Conservation (phyloP, 75 land plant genomes). For the Cupressus sempervirens region DNA sequence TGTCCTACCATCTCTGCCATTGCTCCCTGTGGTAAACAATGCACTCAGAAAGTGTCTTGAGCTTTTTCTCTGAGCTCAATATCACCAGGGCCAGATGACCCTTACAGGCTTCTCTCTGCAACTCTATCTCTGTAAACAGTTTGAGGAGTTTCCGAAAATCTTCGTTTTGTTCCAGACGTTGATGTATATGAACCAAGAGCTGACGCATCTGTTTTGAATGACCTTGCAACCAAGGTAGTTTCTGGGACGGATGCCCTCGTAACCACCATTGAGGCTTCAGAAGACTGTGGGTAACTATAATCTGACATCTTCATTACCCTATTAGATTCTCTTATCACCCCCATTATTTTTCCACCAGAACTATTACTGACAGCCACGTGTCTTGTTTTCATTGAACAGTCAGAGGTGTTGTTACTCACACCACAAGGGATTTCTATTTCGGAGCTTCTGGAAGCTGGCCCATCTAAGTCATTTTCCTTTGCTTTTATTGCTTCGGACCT, state of each 20-base stretch:
- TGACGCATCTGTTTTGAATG: slow-evolving; percentile 35
- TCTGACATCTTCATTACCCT: neutral
- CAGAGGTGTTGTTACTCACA: neutral
- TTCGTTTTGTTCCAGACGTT: slow-evolving; percentile 24
- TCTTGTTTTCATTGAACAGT: neutral
- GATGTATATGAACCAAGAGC: slow-evolving; percentile 26
- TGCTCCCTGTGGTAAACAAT: slow-evolving; percentile 11
- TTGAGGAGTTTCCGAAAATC: slow-evolving; percentile 44
- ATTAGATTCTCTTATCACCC: slow-evolving; percentile 5
- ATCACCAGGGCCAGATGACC: slow-evolving; percentile 34
- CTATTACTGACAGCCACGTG: neutral
- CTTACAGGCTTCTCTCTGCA: slow-evolving; percentile 39
- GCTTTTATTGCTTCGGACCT: slow-evolving; percentile 3
- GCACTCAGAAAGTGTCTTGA: slow-evolving; percentile 22
- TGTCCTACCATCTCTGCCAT: slow-evolving; percentile 29
- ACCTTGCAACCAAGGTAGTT: slow-evolving; percentile 6
- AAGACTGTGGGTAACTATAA: neutral
- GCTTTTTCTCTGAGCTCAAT: slow-evolving; percentile 44
- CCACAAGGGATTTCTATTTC: neutral
- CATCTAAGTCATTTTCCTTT: slow-evolving; percentile 8
- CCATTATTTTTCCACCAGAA: neutral
- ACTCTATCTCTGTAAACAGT: slow-evolving; percentile 47
- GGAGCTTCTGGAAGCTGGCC: neutral
- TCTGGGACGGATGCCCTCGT: slow-evolving; percentile 14
- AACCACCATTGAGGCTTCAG: slow-evolving; percentile 3